Conservation (phyloP, 176 grass and related monocot genomes). For the maize (Zea mays) region Zm-B73-REFERENCE-NAM-5.0 NC_050100.1:110808501-110809000, state of each 20-base stretch:
- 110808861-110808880: slow-evolving; percentile 86
- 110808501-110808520: slow-evolving; percentile 68
- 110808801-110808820: slow-evolving; percentile 44
- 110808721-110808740: slow-evolving; percentile 62
- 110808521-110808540: slow-evolving; percentile 81
- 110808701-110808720: slow-evolving; percentile 70
- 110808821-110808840: slow-evolving; percentile 78
- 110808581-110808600: slow-evolving; percentile 71
- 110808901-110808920: slow-evolving; percentile 55
- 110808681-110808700: slow-evolving; percentile 87
- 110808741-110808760: slow-evolving; percentile 76
- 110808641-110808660: slow-evolving; percentile 29
- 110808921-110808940: slow-evolving; percentile 46
- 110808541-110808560: slow-evolving; percentile 71
- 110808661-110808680: slow-evolving; percentile 82
- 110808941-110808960: too few species aligned
- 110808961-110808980: too few species aligned
- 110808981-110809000: too few species aligned
- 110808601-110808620: slow-evolving; percentile 86
- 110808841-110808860: slow-evolving; percentile 68
- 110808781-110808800: slow-evolving; percentile 90
- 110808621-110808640: slow-evolving; percentile 64
- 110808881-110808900: slow-evolving; percentile 70
- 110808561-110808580: slow-evolving; percentile 81
- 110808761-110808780: slow-evolving; percentile 97